phyloP scores from a whole-genome alignment of 2,329 filamentous ascomycete genomes.

The Claviceps sorghi region DNA sequence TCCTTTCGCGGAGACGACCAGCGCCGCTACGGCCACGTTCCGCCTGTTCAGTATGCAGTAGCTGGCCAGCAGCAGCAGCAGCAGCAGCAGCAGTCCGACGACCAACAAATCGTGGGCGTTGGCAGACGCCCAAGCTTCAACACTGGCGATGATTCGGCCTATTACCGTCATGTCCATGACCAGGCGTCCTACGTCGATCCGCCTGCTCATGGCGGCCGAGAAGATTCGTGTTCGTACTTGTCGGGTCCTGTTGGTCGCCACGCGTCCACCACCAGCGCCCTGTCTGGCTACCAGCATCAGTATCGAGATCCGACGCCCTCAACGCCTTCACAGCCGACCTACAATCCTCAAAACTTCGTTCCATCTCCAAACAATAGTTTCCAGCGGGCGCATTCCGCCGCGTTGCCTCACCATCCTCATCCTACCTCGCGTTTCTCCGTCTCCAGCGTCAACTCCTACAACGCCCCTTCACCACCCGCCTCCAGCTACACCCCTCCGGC shows the following conservation, averaged over 20 bases:
- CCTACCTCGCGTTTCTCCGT: conserved; percentile 24
- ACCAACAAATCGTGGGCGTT: conserved; percentile 12
- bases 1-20: conserved; percentile 49
- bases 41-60: conserved; percentile 49
- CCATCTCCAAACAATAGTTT: conserved; percentile 14
- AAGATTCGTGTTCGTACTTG: conserved; percentile 58
- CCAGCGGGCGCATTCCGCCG: conserved; percentile 36
- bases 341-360: conserved; percentile 57
- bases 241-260: conserved; percentile 28
- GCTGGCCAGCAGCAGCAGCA: conserved; percentile 18
- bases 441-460: conserved; percentile 17
- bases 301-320: conserved; percentile 32
- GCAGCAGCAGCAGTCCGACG: neutral
- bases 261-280: conserved; percentile 30
- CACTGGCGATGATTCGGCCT: conserved; percentile 54
- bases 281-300: conserved; percentile 37
- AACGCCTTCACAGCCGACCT: conserved; percentile 33
- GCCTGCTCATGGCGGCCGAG: conserved; percentile 20
- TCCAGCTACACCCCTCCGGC: conserved; percentile 34
- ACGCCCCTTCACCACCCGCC: conserved; percentile 22
- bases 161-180: conserved; percentile 26
- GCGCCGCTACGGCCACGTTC: conserved; percentile 51
- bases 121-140: conserved; percentile 57
- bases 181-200: conserved; percentile 3
- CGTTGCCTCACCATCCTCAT: conserved; percentile 34